Evolutionary conservation across 2,329 filamentous ascomycete genomes (phyloP).

Genomic region (Clonostachys sp.): DNA sequence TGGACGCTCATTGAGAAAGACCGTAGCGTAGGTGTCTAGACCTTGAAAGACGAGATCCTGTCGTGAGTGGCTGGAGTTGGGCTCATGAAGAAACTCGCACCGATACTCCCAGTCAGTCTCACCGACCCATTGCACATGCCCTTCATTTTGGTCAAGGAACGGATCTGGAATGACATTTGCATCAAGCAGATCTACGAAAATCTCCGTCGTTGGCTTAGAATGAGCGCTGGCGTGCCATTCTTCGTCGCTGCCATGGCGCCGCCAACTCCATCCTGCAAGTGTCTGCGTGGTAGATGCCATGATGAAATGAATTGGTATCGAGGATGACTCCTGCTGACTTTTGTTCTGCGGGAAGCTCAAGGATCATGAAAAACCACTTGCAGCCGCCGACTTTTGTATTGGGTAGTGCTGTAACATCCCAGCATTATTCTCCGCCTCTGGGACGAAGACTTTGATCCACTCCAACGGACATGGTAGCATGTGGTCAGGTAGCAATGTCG

Average conservation of each 20-base stretch:
- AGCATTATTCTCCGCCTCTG: no score
- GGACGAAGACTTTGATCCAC: no score
- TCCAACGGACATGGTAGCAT: no score
- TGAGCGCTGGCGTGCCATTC: slow-evolving; percentile 1
- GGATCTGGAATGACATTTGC: slow-evolving; percentile 40
- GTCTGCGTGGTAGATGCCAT: slow-evolving; percentile 1
- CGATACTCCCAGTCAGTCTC: slow-evolving; percentile 55
- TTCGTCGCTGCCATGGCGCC: not conserved
- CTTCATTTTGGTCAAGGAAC: slow-evolving; percentile 54
- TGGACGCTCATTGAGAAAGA: slow-evolving; percentile 38
- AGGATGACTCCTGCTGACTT: no score
- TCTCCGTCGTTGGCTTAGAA: not conserved
- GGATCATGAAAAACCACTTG: no score
- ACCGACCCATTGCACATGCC: slow-evolving; percentile 51
- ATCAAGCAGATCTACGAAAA: not conserved
- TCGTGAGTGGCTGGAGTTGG: not conserved
- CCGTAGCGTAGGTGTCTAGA: slow-evolving; percentile 48
- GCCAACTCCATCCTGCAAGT: not conserved
- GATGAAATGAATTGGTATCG: no score
- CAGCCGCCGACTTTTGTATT: no score
- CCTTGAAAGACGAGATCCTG: slow-evolving; percentile 42
- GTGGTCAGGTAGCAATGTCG: no score
- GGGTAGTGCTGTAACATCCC: no score
- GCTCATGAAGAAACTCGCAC: slow-evolving; percentile 21
- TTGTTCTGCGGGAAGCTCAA: no score